These are phyloP conservation scores for Neocucurbitaria cava DNA, from an alignment of 2,329 filamentous ascomycete genomes.

Conservation along the genomic window DNA sequence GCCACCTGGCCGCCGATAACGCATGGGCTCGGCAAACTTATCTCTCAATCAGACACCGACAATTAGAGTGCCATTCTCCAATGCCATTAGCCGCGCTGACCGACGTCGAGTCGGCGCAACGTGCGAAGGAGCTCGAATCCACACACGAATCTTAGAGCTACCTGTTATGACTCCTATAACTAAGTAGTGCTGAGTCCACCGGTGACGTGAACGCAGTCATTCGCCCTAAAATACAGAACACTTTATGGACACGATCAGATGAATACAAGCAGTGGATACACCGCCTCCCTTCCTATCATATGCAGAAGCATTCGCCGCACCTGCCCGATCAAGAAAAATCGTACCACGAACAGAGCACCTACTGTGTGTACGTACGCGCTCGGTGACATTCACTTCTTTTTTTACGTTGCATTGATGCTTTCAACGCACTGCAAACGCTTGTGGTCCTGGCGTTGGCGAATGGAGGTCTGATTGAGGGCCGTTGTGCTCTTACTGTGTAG, in stretches of 20 bases:
- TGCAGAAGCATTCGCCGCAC: background rate
- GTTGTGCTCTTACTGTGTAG: too few relatives aligned
- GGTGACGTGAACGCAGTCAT: too few relatives aligned
- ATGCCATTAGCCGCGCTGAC: background rate
- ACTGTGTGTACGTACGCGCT: background rate
- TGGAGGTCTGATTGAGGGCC: too few relatives aligned
- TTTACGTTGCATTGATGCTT: slow-evolving; percentile 22
- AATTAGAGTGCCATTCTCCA: background rate
- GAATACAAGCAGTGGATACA: background rate
- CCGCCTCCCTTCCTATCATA: background rate
- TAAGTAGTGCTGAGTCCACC: too few relatives aligned
- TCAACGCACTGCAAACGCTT: slow-evolving; percentile 33
- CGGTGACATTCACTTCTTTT: slow-evolving; percentile 16
- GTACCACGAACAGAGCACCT: background rate
- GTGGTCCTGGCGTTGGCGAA: slow-evolving; percentile 27
- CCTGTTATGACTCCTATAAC: too few relatives aligned
- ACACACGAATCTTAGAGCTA: too few relatives aligned
- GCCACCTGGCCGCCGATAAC: background rate
- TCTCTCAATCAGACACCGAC: background rate
- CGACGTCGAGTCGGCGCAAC: too few relatives aligned
- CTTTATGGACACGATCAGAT: background rate
- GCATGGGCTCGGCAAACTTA: background rate
- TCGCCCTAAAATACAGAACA: too few relatives aligned
- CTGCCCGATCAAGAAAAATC: background rate
- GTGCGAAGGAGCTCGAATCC: background rate